Percentiles rank a stretch among this genome's conserved stretches.
phyloP scores from a whole-genome alignment of 345 rosid genomes.

The Psidium friedrichsthalianum region DNA sequence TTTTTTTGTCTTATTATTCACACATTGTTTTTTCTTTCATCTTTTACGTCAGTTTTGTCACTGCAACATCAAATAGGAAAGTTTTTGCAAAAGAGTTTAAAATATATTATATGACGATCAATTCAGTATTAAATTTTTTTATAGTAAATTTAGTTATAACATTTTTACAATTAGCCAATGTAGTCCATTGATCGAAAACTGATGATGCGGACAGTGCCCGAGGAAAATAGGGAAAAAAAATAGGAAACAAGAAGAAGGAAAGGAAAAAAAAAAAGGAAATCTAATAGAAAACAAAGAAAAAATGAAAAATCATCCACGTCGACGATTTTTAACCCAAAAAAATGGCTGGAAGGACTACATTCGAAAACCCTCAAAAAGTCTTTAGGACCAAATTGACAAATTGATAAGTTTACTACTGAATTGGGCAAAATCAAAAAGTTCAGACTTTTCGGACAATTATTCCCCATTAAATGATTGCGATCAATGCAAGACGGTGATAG shows the following conservation, averaged over 20 bases:
- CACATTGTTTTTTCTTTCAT: background rate
- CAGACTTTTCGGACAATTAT: no score
- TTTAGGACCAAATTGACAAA: no score
- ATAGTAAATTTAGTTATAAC: background rate
- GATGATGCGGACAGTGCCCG: accelerated
- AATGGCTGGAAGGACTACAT: background rate
- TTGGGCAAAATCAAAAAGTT: no score
- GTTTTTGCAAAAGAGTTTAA: accelerated
- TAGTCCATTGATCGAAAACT: accelerated
- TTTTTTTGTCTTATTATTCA: background rate
- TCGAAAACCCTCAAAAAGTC: accelerated
- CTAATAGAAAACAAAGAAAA: background rate
- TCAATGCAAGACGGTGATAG: background rate
- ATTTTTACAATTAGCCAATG: background rate
- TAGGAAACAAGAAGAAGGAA: background rate
- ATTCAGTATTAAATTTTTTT: background rate
- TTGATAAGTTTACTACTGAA: no score
- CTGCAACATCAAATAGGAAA: background rate
- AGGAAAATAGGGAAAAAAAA: accelerated
- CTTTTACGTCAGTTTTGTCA: background rate
- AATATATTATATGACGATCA: accelerated
- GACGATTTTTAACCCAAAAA: no score
- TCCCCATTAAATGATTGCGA: background rate
- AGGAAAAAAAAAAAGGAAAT: no score
- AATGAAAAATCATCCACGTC: background rate